A percentile compares a stretch with the other conserved stretches of the same genome.
phyloP scores from a whole-genome alignment of 768 basidiomycete species.

The Pisolithus sp. region DNA sequence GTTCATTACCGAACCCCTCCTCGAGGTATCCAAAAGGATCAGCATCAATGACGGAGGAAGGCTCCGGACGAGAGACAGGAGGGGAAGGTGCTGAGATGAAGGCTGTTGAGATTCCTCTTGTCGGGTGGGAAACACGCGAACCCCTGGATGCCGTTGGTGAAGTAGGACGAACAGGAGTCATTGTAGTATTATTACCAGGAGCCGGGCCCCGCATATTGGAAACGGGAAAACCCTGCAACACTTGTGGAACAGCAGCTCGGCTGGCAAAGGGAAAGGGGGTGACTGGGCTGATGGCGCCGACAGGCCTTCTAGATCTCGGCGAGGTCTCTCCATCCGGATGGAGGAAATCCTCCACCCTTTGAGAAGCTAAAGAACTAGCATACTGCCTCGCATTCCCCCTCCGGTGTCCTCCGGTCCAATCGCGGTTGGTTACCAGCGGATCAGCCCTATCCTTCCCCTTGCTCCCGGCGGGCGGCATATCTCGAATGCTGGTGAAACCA shows the following conservation, averaged over 20 bases:
- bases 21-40: constrained; percentile 63
- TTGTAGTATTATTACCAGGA: background rate
- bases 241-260: background rate
- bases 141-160: background rate
- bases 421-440: constrained; percentile 4
- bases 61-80: background rate
- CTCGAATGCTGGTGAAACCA: constrained; percentile 54
- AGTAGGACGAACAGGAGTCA: background rate
- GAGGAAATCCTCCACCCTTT: constrained; percentile 46
- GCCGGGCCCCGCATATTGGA: background rate
- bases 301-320: constrained; percentile 13
- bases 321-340: constrained; percentile 9
- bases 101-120: background rate
- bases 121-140: background rate
- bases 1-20: constrained; percentile 25
- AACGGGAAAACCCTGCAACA: background rate
- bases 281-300: constrained; percentile 15
- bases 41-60: constrained; percentile 19
- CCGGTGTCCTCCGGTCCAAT: constrained; percentile 42
- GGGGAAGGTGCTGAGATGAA: constrained; percentile 3
- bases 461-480: constrained; percentile 44
- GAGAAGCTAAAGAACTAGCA: constrained; percentile 51
- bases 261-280: background rate
- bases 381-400: constrained; percentile 47
- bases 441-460: constrained; percentile 46